Conservation (phyloP, 257 asterid genomes). For the Nemophila menziesii region DNA sequence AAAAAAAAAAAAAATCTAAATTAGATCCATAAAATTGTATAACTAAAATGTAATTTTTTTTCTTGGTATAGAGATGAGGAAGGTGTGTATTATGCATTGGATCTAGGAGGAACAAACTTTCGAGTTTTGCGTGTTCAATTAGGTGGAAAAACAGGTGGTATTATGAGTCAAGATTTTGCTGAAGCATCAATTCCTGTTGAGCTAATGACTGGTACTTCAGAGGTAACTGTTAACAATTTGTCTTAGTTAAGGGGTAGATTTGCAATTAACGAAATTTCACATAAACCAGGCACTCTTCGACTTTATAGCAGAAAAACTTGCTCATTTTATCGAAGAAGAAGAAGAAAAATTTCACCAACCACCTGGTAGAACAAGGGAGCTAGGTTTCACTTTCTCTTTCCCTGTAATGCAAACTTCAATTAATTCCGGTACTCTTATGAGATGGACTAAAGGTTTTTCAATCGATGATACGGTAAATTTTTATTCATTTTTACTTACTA, state of each 20-base stretch:
- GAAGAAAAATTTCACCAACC: constrained; percentile 26
- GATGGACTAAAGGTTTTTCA: constrained; percentile 91
- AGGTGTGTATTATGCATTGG: constrained; percentile 85
- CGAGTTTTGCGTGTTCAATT: constrained; percentile 84
- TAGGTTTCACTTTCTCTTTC: constrained; percentile 38
- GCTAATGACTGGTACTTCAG: constrained; percentile 52
- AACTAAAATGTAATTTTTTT: neutral
- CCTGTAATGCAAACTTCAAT: constrained; percentile 52
- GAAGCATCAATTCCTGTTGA: constrained; percentile 85
- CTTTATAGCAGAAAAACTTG: constrained; percentile 29
- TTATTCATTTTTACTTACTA: neutral
- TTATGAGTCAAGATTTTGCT: constrained; percentile 63
- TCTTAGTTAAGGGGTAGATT: neutral
- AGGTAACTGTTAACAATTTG: constrained; percentile 8
- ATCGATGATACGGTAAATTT: constrained; percentile 47
- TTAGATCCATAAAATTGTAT: neutral
- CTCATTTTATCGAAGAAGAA: constrained; percentile 22
- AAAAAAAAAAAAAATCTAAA: neutral
- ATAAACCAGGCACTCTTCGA: constrained; percentile 30
- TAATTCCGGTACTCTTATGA: constrained; percentile 67
- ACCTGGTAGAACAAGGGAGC: constrained; percentile 28
- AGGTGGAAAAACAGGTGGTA: constrained; percentile 58
- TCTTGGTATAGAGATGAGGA: constrained; percentile 52
- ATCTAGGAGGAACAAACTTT: constrained; percentile 95
- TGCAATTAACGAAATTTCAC: neutral